Base-by-base conservation (phyloP, 2,329 filamentous ascomycete species). In the Fusarium sp. region DNA sequence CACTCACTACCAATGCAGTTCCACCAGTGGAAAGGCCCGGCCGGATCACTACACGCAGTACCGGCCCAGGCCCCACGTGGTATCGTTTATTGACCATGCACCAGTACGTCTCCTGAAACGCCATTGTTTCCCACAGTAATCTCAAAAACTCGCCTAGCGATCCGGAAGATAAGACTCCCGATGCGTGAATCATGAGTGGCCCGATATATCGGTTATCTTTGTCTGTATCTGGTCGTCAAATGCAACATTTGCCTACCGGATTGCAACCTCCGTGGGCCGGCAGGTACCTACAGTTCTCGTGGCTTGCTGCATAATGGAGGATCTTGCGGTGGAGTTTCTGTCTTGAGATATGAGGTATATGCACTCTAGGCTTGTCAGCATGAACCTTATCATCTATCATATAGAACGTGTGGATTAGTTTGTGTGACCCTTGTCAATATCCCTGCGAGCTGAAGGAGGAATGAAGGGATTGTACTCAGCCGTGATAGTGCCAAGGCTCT, bases 371-470 rank as follows among this genome's bases (percentile, higher is more conserved):
- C 49, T 38, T 53, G 49, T 39, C 22, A 39, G 33, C 22, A 53
- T 53, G 49, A 53, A n/a, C 49, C 33, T 53, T 38, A 53, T 53
- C 33, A 39, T 17, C 14, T 53, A 53, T 53, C 18, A 39, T 53
- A 53, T 39, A 38, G 49, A 39, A 53, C 33, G 33, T 53, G 33
- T 33, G 33, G 33, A 39, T n/a, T 53, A 38, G 33, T 53, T 39
- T 13, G 2, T 17, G 1, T 0, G 12, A 39, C 49, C 49, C 49
- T 39, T n/a, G 33, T 53, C 33, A 1, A 38, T 27, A 38, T 13
- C 4, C 3, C 35, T 17, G 4, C 0, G 18, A 53, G 22, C 22
- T 53, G 33, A 27, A 2, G 22, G 2, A 14, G 4, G 13, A 36
- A 0, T 3, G 4, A 20, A 25, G 22, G 9, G 3, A 38, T 5